Base-by-base conservation (phyloP, 805 yeast genomes). In the Saccharomyces jurei region DNA sequence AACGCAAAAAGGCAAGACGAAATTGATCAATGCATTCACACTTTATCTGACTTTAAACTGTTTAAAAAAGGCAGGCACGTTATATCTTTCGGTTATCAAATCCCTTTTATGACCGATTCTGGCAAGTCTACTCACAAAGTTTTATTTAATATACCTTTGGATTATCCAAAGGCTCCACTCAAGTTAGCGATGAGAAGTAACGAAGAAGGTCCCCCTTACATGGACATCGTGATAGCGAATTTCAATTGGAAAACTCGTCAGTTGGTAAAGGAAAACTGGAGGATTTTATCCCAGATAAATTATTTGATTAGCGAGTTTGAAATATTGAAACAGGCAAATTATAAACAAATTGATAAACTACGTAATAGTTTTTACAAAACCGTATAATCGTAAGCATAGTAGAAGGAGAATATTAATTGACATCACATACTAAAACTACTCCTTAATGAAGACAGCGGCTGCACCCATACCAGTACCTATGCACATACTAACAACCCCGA, bases 401-500 rank as follows among this genome's bases (percentile, higher is more conserved):
- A 50, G 41, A 22, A 22, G 28, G 26, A 49, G 41, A 22, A 22
- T 22, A 32, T 49, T 22, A 49, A 31, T 27, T 25, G 13, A 32
- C 13, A 25, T 49, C 51, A 49, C 14, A 25, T 22, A 22, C 46
- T 6, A 17, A 36, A 36, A 36, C 60, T 77, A 89, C 76, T 92
- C 98, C 65, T 80, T 86, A 48, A 89, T 79, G 63, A 92, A 79
- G 48, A 91, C 77, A 13, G 92, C 86, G 50, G 98, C 98, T 32
- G 97, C 97, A 60, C 98, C 98, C 96, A 91, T 92, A 63, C 98
- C 98, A 36, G 97, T 89, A 65, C 98, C 98, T 60, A 92, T 84
- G 77, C 98, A 92, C 98, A 92, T 92, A 59, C 96, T 86, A 11
- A 95, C 87, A 52, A 92, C 84, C 60, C 98, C 98, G 60, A 90